Base-by-base conservation (phyloP, 2,329 filamentous ascomycete species). In the Cercospora sesami region DNA sequence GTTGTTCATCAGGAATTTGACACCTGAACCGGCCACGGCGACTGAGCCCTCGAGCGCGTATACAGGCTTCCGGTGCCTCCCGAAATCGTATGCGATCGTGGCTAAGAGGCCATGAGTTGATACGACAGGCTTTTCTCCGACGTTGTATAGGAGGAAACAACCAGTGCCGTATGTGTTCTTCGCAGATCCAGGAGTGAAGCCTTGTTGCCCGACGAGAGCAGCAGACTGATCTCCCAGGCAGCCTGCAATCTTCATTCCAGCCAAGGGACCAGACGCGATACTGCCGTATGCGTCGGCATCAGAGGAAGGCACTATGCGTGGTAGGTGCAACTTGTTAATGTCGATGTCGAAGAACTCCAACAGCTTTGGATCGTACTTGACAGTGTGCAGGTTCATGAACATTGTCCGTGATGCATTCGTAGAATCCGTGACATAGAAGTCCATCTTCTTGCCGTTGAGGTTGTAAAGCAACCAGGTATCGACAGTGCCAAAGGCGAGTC, bases 141-240 rank as follows among this genome's bases (percentile, higher is more conserved):
- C 91, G 75, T 96, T 96, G 82, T 95, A 96, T 3, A 96, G 85
- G 72, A 96, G 83, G 83, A 96, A 96, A 78, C 92, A 95, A 51
- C 93, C 93, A 0, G 93, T 96, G 51, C 93, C 93, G 77, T 96
- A 96, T 0, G 93, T 96, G 80, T 95, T 96, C 84, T 96, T 96
- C 45, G 92, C 93, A 73, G 89, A 87, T 60, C 93, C 93, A 0
- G 92, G 89, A 3, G 85, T 86, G 81, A 96, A 96, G 14, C 91
- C 93, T 65, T 79, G 76, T 66, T 77, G 74, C 3, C 93, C 93
- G 26, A 96, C 92, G 62, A 96, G 83, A 16, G 93, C 93, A 65
- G 92, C 90, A 51, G 92, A 94, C 80, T 96, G 93, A 76, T 96
- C 93, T 71, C 93, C 93, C 18, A 96, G 81, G 76, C 92, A 95